These are phyloP conservation scores for Dacryopinax spathularia DNA, from an alignment of 768 basidiomycete species.

Conservation along the genomic window DNA sequence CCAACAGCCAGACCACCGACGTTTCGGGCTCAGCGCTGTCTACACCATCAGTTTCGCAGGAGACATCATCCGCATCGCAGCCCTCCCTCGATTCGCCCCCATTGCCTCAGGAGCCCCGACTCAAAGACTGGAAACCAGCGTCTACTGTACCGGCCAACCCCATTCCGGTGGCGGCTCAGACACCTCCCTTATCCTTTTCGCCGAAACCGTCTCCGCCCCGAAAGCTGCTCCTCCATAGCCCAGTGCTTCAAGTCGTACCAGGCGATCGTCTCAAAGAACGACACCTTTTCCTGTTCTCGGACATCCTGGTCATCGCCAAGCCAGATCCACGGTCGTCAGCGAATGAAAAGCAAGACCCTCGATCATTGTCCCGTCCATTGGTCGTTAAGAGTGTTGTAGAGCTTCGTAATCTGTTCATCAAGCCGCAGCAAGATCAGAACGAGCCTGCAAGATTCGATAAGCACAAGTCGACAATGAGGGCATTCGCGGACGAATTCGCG, in stretches of 20 bases:
- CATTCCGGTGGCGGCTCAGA: constrained; percentile 55
- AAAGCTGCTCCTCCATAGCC: constrained; percentile 67
- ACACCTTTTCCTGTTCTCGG: constrained; percentile 92
- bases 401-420: constrained; percentile 30
- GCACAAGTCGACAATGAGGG: constrained; percentile 37
- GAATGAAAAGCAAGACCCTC: constrained; percentile 34
- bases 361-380: constrained; percentile 54
- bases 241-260: constrained; percentile 88
- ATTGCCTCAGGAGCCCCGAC: background rate
- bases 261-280: constrained; percentile 89
- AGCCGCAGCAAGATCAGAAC: constrained; percentile 16
- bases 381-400: constrained; percentile 81
- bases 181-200: constrained; percentile 49
- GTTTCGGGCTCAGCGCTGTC: constrained; percentile 1
- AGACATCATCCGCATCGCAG: background rate
- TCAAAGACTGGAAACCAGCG: background rate
- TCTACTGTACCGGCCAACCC: constrained; percentile 35
- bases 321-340: constrained; percentile 43
- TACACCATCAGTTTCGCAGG: constrained; percentile 1
- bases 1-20: background rate
- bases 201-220: constrained; percentile 57
- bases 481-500: constrained; percentile 67
- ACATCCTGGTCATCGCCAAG: constrained; percentile 86
- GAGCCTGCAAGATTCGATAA: constrained; percentile 13
- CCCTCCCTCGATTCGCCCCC: background rate